These are phyloP conservation scores for Lepidium africanum DNA, from an alignment of 345 rosid species.

Conservation along the genomic window DNA sequence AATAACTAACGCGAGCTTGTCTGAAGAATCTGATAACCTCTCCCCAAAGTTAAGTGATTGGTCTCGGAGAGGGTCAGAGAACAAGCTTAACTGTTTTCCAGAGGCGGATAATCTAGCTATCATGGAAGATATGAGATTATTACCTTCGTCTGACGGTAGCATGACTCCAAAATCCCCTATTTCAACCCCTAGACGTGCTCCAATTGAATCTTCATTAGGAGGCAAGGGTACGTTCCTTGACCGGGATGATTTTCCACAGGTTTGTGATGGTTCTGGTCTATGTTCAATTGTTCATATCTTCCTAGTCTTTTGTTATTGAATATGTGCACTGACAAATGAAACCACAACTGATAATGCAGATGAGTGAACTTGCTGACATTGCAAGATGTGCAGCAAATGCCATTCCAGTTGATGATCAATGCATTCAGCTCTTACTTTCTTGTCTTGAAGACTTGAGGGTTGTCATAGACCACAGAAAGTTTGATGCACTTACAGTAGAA, in stretches of 20 bases:
- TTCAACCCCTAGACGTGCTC: conserved; percentile 75
- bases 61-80: conserved; percentile 87
- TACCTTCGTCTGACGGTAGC: conserved; percentile 82
- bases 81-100: conserved; percentile 80
- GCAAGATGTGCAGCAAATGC: conserved; percentile 68
- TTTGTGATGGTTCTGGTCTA: conserved; percentile 19
- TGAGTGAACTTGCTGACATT: conserved; percentile 84
- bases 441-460: conserved; percentile 60
- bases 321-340: conserved; percentile 2
- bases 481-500: conserved; percentile 80
- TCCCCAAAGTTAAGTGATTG: conserved; percentile 89
- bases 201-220: conserved; percentile 54
- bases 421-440: conserved; percentile 46
- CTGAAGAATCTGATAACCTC: conserved; percentile 66
- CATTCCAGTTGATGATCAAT: conserved; percentile 51
- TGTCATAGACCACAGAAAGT: conserved; percentile 62
- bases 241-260: conserved; percentile 74
- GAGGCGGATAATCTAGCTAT: conserved; percentile 63
- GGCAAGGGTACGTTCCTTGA: conserved; percentile 71
- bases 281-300: not conserved
- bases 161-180: conserved; percentile 91
- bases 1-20: conserved; percentile 67
- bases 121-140: conserved; percentile 73
- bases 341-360: conserved; percentile 40
- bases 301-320: not conserved